These are phyloP conservation scores for Serendipita sp. DNA, from an alignment of 768 basidiomycete species.

Conservation along the genomic window DNA sequence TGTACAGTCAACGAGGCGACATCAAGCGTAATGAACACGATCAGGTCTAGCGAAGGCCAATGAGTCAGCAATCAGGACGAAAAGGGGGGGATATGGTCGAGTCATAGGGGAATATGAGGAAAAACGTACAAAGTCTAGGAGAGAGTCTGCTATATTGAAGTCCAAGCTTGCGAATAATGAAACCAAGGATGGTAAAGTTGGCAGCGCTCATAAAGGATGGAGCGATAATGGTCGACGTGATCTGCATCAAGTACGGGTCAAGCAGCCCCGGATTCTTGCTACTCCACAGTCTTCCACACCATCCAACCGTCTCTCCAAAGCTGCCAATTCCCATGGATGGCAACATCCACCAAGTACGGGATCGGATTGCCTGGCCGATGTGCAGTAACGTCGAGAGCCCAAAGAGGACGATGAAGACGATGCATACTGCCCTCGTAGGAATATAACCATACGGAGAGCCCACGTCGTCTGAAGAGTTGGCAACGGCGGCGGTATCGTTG, in stretches of 20 bases:
- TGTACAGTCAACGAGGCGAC: constrained; percentile 26
- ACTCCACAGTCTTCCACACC: neutral
- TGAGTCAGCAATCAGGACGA: neutral
- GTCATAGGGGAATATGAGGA: too few species aligned
- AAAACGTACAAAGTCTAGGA: constrained; percentile 18
- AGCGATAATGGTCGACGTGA: constrained; percentile 24
- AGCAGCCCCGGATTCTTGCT: neutral
- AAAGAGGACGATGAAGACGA: neutral
- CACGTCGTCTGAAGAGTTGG: too few species aligned
- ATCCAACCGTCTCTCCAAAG: neutral
- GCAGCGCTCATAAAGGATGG: constrained; percentile 44
- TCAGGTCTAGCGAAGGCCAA: constrained; percentile 6
- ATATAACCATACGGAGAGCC: neutral
- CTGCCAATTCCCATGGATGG: neutral
- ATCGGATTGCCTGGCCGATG: neutral
- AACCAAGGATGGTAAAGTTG: constrained; percentile 38
- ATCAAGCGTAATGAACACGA: constrained; percentile 18
- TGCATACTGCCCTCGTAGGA: neutral
- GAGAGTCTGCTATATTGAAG: constrained; percentile 34
- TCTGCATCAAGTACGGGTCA: neutral
- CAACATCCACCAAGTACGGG: neutral
- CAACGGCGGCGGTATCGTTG: too few species aligned
- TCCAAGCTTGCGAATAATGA: constrained; percentile 30
- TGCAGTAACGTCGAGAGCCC: neutral
- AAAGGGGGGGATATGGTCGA: neutral